These are phyloP conservation scores for Paecilomyces fulvus DNA, from an alignment of 2,329 filamentous ascomycete genomes.

Conservation along the genomic window DNA sequence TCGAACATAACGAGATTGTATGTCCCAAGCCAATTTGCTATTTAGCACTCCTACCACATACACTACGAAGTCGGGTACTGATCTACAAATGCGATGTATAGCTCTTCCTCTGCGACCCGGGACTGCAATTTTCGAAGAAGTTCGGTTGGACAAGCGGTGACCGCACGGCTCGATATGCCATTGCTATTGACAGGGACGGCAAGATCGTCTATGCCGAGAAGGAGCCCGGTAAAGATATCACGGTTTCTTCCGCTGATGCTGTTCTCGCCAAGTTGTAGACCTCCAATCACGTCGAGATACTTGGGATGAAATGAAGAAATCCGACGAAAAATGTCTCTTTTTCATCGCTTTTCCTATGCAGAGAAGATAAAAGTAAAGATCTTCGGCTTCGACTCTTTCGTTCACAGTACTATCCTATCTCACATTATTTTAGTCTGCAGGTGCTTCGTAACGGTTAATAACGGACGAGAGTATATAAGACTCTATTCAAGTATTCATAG, in stretches of 20 bases:
- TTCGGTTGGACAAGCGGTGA: conserved; percentile 64
- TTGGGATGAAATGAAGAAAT: neutral
- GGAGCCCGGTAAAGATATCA: neutral
- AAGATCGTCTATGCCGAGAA: neutral
- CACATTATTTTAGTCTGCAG: too few species aligned
- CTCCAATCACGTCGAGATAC: neutral
- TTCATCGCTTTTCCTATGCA: too few species aligned
- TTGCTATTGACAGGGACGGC: neutral
- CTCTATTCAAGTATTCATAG: too few species aligned
- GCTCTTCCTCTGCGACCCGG: conserved; percentile 67
- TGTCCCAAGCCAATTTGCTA: conserved; percentile 10
- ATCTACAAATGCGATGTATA: conserved; percentile 14
- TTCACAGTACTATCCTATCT: too few species aligned
- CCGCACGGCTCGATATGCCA: neutral
- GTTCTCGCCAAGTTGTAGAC: neutral
- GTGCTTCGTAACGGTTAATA: too few species aligned
- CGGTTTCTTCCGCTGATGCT: neutral
- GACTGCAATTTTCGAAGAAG: conserved; percentile 62
- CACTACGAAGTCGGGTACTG: neutral
- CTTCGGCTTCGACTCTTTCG: too few species aligned
- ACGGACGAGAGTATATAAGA: too few species aligned
- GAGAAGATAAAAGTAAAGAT: neutral
- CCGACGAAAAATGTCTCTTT: too few species aligned
- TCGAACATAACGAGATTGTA: conserved; percentile 61
- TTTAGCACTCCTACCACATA: neutral